Percentiles rank a stretch among this genome's conserved stretches.
Evolutionary conservation across 1,284 basidiomycete genomes (phyloP).

Genomic region (Boletus albobrunnescens): DNA sequence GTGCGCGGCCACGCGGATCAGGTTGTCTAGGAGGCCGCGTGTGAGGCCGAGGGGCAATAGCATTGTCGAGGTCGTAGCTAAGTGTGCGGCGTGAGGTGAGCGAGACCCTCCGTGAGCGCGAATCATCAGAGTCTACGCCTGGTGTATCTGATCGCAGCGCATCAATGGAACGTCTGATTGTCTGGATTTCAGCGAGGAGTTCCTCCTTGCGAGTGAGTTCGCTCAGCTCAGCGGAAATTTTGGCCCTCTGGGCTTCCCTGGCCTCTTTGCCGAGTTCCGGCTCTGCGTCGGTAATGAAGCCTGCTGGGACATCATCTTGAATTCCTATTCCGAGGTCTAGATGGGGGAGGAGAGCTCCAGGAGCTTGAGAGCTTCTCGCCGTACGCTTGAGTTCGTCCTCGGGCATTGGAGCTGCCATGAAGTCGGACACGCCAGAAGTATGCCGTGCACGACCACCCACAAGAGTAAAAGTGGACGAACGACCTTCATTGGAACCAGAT

Average conservation of each 20-base stretch:
- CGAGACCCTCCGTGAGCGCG: conserved; percentile 62
- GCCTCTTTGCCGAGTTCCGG: conserved; percentile 31
- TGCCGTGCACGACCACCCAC: conserved; percentile 50
- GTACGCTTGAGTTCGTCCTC: conserved; percentile 56
- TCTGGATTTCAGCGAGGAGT: conserved; percentile 70
- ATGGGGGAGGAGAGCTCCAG: conserved; percentile 56
- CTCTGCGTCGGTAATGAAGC: conserved; percentile 48
- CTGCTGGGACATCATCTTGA: conserved; percentile 65
- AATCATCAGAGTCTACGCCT: conserved; percentile 48
- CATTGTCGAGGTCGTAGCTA: conserved; percentile 56
- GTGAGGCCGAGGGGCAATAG: conserved; percentile 49
- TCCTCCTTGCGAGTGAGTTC: conserved; percentile 65
- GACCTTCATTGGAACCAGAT: conserved; percentile 48
- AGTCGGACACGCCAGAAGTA: conserved; percentile 67
- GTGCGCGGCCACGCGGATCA: conserved; percentile 61
- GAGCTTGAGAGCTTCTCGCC: conserved; percentile 46
- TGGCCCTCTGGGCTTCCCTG: conserved; percentile 36
- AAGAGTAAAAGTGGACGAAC: conserved; percentile 47
- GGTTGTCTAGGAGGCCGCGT: conserved; percentile 60
- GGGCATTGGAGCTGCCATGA: conserved; percentile 56
- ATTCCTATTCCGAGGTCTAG: conserved; percentile 72
- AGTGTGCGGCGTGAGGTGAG: conserved; percentile 61
- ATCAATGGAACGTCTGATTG: conserved; percentile 73
- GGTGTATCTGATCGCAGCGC: conserved; percentile 65
- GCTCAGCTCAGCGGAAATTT: conserved; percentile 46